These are phyloP conservation scores for Heliocybe sulcata DNA, from an alignment of 1,284 basidiomycete species.

Conservation along the genomic window DNA sequence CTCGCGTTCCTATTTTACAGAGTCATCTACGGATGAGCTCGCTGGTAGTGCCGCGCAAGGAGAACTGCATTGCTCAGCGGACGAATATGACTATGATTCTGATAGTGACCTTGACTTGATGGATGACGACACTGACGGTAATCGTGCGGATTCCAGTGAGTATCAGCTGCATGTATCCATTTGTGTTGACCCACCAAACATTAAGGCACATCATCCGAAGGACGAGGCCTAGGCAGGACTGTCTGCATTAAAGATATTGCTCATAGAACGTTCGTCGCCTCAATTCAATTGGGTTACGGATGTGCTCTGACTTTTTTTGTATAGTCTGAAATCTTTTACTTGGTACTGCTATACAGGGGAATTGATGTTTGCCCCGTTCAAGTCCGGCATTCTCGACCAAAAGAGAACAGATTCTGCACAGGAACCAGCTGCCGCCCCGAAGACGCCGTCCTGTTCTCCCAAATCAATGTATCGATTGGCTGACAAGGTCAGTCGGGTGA, in stretches of 20 bases:
- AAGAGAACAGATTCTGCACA: not conserved
- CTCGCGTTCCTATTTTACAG: slow-evolving; percentile 4
- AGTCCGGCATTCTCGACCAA: not conserved
- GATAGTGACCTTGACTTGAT: slow-evolving; percentile 10
- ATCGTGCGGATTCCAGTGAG: not conserved
- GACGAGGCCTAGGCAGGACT: slow-evolving; percentile 4
- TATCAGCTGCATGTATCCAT: not conserved
- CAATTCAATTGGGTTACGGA: not conserved
- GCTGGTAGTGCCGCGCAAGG: slow-evolving; percentile 5
- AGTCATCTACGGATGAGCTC: slow-evolving; percentile 10
- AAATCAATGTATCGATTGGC: slow-evolving; percentile 3
- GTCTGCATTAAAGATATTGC: slow-evolving; percentile 15
- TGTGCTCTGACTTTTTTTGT: not conserved
- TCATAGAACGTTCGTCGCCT: slow-evolving; percentile 12
- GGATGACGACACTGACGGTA: slow-evolving; percentile 1
- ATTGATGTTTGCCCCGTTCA: not conserved
- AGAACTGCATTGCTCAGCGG: slow-evolving; percentile 1
- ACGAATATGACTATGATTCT: slow-evolving; percentile 7
- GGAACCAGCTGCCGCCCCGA: not conserved
- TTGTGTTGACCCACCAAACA: not conserved
- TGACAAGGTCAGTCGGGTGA: not conserved
- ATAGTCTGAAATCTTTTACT: not conserved
- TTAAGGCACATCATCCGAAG: not conserved
- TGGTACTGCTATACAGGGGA: not conserved
- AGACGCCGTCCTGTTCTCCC: not conserved